These are phyloP conservation scores for Penicillium steckii DNA, from an alignment of 495 filamentous ascomycete genomes.

Conservation along the genomic window DNA sequence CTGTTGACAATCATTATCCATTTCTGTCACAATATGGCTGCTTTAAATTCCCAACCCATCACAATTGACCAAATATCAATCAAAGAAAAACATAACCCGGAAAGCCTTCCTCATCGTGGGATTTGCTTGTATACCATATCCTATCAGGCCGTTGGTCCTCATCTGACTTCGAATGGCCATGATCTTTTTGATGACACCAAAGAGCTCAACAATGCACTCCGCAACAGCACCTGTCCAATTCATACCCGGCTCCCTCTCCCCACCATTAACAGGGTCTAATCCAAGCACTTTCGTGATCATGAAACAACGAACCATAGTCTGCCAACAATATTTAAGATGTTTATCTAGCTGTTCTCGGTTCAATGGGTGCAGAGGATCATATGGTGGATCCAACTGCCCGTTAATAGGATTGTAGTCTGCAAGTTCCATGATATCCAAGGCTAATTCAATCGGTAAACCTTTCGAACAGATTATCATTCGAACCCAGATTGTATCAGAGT, in stretches of 20 bases:
- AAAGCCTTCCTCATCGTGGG: no score
- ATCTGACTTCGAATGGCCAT: no score
- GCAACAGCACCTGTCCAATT: not conserved
- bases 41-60: no score
- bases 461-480: not conserved
- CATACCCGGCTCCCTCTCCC: constrained; percentile 3
- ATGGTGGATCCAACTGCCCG: constrained; percentile 3
- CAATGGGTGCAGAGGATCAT: constrained; percentile 21
- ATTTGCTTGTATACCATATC: no score
- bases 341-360: constrained; percentile 9
- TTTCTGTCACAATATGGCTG: no score
- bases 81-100: no score
- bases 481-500: no score
- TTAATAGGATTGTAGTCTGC: constrained; percentile 6
- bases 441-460: constrained; percentile 15
- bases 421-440: constrained; percentile 13
- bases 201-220: not conserved
- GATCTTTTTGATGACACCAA: not conserved
- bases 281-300: not conserved
- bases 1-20: no score
- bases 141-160: no score
- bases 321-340: constrained; percentile 22
- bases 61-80: no score
- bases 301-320: constrained; percentile 18
- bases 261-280: not conserved